Conservation (phyloP, 805 yeast species). For the Pichia sporocuriosa region DNA sequence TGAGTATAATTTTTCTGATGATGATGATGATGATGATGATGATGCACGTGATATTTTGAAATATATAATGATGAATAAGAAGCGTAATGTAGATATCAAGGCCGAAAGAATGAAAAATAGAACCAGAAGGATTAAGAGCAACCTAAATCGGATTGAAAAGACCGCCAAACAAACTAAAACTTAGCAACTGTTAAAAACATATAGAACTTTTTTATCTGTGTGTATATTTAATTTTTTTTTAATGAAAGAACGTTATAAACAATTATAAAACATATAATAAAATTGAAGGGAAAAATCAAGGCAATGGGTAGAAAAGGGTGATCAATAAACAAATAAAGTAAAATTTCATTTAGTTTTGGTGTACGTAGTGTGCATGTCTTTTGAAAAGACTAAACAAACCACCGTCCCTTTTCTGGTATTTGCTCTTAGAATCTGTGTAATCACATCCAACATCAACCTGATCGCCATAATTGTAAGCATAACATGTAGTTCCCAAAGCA, state of each 20-base stretch:
- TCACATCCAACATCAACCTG: constrained; percentile 46
- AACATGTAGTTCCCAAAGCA: constrained; percentile 59
- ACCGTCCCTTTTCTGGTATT: constrained; percentile 26
- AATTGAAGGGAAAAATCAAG: no score
- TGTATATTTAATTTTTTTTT: no score
- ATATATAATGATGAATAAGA: constrained; percentile 4
- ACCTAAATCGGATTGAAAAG: constrained; percentile 4
- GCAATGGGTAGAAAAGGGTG: no score
- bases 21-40: constrained; percentile 6
- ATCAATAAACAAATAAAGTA: no score
- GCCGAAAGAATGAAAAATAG: background rate
- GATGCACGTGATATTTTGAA: constrained; percentile 10
- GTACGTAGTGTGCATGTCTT: constrained; percentile 11
- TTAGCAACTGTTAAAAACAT: no score
- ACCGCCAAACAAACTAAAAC: no score
- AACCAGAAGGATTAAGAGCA: constrained; percentile 1
- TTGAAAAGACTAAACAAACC: constrained; percentile 18
- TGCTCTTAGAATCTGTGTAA: constrained; percentile 29
- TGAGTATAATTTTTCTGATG: background rate
- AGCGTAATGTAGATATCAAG: background rate
- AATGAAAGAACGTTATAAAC: no score
- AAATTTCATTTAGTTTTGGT: constrained; percentile 3
- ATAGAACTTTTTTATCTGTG: no score
- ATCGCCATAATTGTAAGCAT: constrained; percentile 39
- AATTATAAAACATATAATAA: no score